Base-by-base conservation (phyloP, 73 alveolate species). In the Symbiodinium pilosum region DNA sequence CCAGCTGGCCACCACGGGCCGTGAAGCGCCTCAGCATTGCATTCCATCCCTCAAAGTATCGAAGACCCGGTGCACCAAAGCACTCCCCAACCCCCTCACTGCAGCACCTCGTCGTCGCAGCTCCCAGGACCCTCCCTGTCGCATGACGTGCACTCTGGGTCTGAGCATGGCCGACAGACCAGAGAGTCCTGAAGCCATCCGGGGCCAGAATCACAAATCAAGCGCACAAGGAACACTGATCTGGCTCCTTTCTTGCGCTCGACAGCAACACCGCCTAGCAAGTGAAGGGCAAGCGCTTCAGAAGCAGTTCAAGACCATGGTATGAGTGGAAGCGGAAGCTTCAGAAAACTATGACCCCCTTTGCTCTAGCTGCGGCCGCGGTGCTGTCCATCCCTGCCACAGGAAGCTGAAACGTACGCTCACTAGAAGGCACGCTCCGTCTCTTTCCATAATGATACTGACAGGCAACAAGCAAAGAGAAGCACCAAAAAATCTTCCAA, bases 81-180 rank as follows among this genome's bases (percentile, higher is more conserved):
- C 26, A 5, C 73, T 54, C 81, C 21, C 9, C 39, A 18, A 5
- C 24, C 81, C 64, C 32, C 32, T 30, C 40, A 28, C 18, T 44
- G 43, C 5, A 1, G 42, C 75, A 4, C 64, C 75, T 7, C 56
- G 12, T 42, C 43, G 59, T 87, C 94, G 42, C 94, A 87, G 54
- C 69, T n/a, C 20, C 94, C 94, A 21, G 94, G 94, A 41, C 94
- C 94, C 38, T 20, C 6, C 42, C 52, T 34, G 44, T 87, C 84
- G 42, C 94, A 87, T 4, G 1, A 39, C 42, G 30, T 5, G 64
- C 94, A 87, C 14, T 56, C 85, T 11, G 84, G 85, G n/a, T 87
- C 94, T 6, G 83, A 43, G 84, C 94, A 87, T 5, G 94, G 94
- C 30, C 94, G 94, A 21, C 94, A 87, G 21, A 56, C 94, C 32